Conservation (phyloP, 495 filamentous ascomycete genomes). For the Xylaria intraflava region DNA sequence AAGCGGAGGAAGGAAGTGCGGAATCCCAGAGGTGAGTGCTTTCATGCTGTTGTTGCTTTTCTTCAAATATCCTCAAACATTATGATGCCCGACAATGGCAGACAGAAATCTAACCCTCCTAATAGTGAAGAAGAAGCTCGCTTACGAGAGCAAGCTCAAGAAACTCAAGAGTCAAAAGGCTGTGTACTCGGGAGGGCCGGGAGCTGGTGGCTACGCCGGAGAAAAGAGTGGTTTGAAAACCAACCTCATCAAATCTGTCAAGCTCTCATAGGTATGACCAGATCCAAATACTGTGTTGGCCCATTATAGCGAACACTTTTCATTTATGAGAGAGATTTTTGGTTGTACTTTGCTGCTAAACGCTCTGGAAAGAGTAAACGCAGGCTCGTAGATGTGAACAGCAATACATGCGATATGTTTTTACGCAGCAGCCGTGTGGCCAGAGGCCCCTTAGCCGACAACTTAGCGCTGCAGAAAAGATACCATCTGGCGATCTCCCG, state of each 20-base stretch:
- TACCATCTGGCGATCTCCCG: constrained; percentile 72
- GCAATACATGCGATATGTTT: too few relatives aligned
- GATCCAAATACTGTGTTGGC: background rate
- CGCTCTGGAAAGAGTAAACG: background rate
- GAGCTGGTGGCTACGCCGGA: constrained; percentile 79
- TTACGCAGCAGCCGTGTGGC: too few relatives aligned
- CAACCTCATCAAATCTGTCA: constrained; percentile 85
- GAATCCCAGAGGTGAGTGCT: constrained; percentile 59
- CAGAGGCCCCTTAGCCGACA: constrained; percentile 63
- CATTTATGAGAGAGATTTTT: too few relatives aligned
- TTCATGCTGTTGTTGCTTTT: background rate
- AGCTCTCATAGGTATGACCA: constrained; percentile 49
- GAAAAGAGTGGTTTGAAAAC: constrained; percentile 95
- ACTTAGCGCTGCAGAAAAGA: constrained; percentile 61
- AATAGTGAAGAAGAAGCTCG: constrained; percentile 88
- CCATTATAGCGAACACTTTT: background rate
- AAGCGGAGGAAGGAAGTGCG: constrained; percentile 84
- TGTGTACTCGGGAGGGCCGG: constrained; percentile 82
- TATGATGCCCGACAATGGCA: background rate
- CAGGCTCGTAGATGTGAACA: background rate
- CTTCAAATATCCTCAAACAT: background rate
- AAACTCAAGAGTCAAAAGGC: constrained; percentile 79
- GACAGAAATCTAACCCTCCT: background rate
- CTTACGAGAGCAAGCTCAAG: constrained; percentile 90
- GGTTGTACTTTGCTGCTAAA: too few relatives aligned